These are phyloP conservation scores for Glycine soja DNA, from an alignment of 306 rosid genomes.

Conservation along the genomic window DNA sequence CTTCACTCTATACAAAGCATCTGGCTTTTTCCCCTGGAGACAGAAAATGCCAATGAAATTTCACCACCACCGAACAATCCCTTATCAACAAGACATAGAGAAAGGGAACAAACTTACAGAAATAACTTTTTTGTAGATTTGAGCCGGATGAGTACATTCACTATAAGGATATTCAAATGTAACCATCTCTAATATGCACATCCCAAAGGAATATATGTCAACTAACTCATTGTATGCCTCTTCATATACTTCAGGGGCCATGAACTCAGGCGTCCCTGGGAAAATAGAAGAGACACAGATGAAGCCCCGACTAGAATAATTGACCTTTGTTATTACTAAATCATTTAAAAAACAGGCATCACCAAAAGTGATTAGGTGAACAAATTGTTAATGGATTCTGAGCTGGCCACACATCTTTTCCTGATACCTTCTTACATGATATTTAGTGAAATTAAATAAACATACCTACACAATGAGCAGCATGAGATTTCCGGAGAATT, in stretches of 20 bases:
- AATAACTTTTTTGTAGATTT: constrained; percentile 94
- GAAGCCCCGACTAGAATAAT: constrained; percentile 34
- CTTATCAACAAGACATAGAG: not conserved
- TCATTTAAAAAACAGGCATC: constrained; percentile 34
- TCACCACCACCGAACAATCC: constrained; percentile 29
- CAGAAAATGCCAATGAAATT: constrained; percentile 49
- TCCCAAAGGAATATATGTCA: constrained; percentile 97
- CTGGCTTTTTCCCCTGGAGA: constrained; percentile 87
- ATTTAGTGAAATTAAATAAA: constrained; percentile 25
- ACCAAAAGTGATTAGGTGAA: constrained; percentile 13
- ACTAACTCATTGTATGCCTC: constrained; percentile 96
- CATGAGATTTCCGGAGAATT: constrained; percentile 85
- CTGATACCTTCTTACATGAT: not conserved
- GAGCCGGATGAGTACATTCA: constrained; percentile 95
- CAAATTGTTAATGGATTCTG: constrained; percentile 8
- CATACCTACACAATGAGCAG: constrained; percentile 92
- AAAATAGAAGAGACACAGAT: constrained; percentile 39
- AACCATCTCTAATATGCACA: constrained; percentile 97
- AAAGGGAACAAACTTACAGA: constrained; percentile 71
- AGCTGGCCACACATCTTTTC: not conserved
- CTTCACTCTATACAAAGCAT: constrained; percentile 84
- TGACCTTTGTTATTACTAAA: constrained; percentile 28
- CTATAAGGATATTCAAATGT: constrained; percentile 97
- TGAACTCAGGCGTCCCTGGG: constrained; percentile 95
- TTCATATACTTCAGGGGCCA: constrained; percentile 98